Conservation (phyloP, 352 stramenopile genomes). For the Phytophthora agathidicida region DNA sequence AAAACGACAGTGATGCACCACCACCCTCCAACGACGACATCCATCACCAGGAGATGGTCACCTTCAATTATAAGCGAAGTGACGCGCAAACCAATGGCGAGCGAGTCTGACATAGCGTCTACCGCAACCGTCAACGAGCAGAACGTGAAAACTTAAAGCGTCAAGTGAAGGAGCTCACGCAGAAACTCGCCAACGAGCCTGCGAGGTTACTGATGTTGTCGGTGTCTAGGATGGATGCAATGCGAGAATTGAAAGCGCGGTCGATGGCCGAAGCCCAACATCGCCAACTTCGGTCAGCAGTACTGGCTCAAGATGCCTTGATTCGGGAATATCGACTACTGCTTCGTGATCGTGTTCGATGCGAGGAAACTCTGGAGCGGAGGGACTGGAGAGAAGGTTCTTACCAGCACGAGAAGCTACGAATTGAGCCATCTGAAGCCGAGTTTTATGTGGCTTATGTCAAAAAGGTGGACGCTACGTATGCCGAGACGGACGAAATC, state of each 20-base stretch:
- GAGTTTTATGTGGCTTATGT: background rate
- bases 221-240: background rate
- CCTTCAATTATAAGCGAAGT: background rate
- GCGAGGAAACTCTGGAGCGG: background rate
- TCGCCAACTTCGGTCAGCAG: background rate
- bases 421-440: background rate
- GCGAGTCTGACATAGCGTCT: background rate
- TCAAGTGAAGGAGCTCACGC: background rate
- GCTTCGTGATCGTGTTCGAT: too few relatives aligned
- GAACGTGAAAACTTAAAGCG: background rate
- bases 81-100: background rate
- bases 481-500: background rate
- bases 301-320: background rate
- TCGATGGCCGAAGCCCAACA: background rate
- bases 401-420: too few relatives aligned
- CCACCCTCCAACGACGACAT: too few relatives aligned
- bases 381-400: too few relatives aligned
- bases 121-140: background rate
- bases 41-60: too few relatives aligned
- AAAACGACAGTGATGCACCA: too few relatives aligned
- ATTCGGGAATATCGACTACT: constrained; percentile 4
- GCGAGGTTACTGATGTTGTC: background rate
- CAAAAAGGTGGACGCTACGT: background rate
- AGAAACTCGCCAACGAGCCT: background rate
- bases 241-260: constrained; percentile 1